These are phyloP conservation scores for Stentor roeselii DNA, from an alignment of 73 alveolate genomes.

Conservation along the genomic window DNA sequence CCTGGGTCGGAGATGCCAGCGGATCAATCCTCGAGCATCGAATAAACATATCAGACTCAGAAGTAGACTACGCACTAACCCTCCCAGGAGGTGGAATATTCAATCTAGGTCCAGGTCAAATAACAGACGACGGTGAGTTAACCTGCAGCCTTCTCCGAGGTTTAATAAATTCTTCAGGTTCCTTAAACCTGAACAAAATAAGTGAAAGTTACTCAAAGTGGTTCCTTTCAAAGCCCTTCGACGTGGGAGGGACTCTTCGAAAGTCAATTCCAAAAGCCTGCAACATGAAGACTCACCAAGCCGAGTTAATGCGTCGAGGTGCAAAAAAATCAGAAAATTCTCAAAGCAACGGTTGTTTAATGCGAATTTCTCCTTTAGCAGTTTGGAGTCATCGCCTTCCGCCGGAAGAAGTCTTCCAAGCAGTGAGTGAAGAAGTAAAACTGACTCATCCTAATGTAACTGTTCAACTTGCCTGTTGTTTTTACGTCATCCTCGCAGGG, in stretches of 20 bases:
- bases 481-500: conserved; percentile 30
- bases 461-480: conserved; percentile 23
- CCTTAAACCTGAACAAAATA: conserved; percentile 43
- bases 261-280: conserved; percentile 37
- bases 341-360: conserved; percentile 55
- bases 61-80: conserved; percentile 21
- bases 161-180: conserved; percentile 39
- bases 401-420: conserved; percentile 30
- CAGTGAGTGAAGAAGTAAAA: conserved; percentile 30
- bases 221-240: conserved; percentile 62
- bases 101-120: conserved; percentile 53
- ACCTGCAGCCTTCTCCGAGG: conserved; percentile 57
- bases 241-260: conserved; percentile 63
- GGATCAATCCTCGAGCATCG: conserved; percentile 46
- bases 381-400: conserved; percentile 38
- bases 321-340: conserved; percentile 31
- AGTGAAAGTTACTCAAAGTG: conserved; percentile 55
- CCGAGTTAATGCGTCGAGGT: conserved; percentile 22
- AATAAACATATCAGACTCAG: background rate
- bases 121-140: conserved; percentile 81
- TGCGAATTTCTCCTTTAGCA: conserved; percentile 65
- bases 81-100: conserved; percentile 44
- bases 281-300: conserved; percentile 4
- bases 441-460: conserved; percentile 39
- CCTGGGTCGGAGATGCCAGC: conserved; percentile 57